Evolutionary conservation across 2,329 filamentous ascomycete genomes (phyloP).

Genomic region (Lecanicillium sp.): DNA sequence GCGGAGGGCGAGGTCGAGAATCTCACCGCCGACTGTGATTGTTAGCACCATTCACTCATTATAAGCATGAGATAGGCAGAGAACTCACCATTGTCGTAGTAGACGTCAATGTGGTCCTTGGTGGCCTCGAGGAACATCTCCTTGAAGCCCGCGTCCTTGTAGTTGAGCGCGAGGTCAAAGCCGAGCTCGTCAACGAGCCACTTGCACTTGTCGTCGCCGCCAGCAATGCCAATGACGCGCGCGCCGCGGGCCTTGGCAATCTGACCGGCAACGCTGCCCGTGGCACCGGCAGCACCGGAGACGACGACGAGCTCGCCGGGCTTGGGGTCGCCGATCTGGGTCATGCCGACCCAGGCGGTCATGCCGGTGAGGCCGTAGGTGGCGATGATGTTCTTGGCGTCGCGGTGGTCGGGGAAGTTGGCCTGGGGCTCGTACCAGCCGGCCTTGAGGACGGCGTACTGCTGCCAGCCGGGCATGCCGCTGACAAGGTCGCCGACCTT

Average conservation of each 20-base stretch:
- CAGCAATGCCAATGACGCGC: conserved; percentile 58
- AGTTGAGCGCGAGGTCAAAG: conserved; percentile 63
- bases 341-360: conserved; percentile 71
- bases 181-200: conserved; percentile 60
- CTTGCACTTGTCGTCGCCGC: conserved; percentile 59
- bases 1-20: conserved; percentile 59
- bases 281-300: conserved; percentile 71
- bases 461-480: conserved; percentile 56
- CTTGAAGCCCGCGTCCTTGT: conserved; percentile 59
- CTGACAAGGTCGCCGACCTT: conserved; percentile 53
- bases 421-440: conserved; percentile 40
- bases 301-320: conserved; percentile 70
- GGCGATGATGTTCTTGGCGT: conserved; percentile 54
- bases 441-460: conserved; percentile 54
- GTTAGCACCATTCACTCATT: background rate
- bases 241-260: conserved; percentile 68
- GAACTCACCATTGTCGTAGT: conserved; percentile 57
- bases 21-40: conserved; percentile 57
- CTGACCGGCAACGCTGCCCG: conserved; percentile 69
- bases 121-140: conserved; percentile 56
- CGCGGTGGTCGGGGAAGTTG: conserved; percentile 33
- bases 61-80: too few relatives aligned
- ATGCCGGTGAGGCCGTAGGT: conserved; percentile 61
- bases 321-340: conserved; percentile 61
- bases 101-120: conserved; percentile 57